Base-by-base conservation (phyloP, 1,284 basidiomycete species). In the Tilletia indica region DNA sequence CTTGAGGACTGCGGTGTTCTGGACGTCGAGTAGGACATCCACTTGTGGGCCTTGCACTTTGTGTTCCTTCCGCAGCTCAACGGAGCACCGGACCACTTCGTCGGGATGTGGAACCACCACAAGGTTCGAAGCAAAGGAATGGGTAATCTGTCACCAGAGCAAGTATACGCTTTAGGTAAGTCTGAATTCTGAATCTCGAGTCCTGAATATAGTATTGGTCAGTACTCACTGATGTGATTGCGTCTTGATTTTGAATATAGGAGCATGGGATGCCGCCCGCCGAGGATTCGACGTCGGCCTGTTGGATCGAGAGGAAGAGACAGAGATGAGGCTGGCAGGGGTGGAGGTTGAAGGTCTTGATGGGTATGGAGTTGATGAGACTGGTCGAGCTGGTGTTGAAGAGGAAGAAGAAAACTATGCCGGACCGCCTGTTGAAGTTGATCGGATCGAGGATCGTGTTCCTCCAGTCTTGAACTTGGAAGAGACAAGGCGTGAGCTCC, bases 21-120 rank as follows among this genome's bases (percentile, higher is more conserved):
- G 0, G 76, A 86, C 39, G 56, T 74, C 0, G 42, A 70, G 0
- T 80, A 86, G 39, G 71, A 81, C 0, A 1, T 71, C 1, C 86
- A 88, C 73, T 69, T 54, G 19, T 54, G 51, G 51, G 25, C 51
- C 5, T 19, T 54, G 4, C 51, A 54, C 25, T 54, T 54, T 54
- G 51, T 54, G 5, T 54, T 54, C 25, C n/a, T 54, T 4, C 51
- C 51, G n/a, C 16, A 54, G 25, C n/a, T 54, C 8, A 54, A 54
- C n/a, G 51, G 19, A 5, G 16, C 51, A 19, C 51, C n/a, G 5
- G 19, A 54, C 16, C 51, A 54, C 51, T 54, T 54, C 16, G 19
- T n/a, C 6, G 19, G 51, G 6, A 54, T 54, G 51, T 54, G 51
- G 51, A 54, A 54, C 51, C 19, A 54, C 16, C 51, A 54, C 76